Base-by-base conservation (phyloP, 2,329 filamentous ascomycete genomes). In the Colletotrichum tofieldiae region DNA sequence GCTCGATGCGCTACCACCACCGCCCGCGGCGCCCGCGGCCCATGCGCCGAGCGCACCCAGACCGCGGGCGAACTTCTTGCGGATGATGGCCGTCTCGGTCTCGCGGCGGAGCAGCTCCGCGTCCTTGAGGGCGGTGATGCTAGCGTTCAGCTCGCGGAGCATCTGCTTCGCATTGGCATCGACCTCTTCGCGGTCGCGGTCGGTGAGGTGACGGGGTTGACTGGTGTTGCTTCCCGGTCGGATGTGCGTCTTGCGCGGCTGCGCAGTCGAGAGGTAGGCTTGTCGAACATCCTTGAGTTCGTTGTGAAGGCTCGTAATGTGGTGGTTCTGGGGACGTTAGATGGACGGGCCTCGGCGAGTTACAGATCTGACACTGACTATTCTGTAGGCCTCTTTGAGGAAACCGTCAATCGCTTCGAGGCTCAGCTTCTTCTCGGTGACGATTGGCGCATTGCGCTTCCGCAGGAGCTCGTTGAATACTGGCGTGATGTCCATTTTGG, bases 381-480 rank as follows among this genome's bases (percentile, higher is more conserved):
- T 98, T 80, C 93, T 91, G 83, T 97, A 96, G 65, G 96, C 96
- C 83, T 98, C 96, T 79, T 96, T 95, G 43, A 98, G 86, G 80
- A 98, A 99, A 77, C 93, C 93, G 80, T 98, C 94, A 62, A 96
- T 88, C 76, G 83, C 87, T 75, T 88, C 84, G 60, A 86, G 77
- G 68, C 81, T 84, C 75, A 86, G 86, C 74, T 79, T 77, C 56
- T 77, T 78, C 47, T 73, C 76, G 65, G 78, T 83, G 16, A 88
- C 86, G 9, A 86, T 83, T 37, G 84, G 83, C 55, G 88, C 87
- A 81, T 89, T 84, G 73, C 89, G 89, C 76, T 87, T 84, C 77
- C 88, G 87, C 32, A 96, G 87, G 58, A 93, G 86, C 80, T 91
- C 86, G 80, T 94, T 91, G 83, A 96, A 92, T 55, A 87, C 80